phyloP scores from a whole-genome alignment of 495 filamentous ascomycete genomes.

The Aspergillus indologenus region DNA sequence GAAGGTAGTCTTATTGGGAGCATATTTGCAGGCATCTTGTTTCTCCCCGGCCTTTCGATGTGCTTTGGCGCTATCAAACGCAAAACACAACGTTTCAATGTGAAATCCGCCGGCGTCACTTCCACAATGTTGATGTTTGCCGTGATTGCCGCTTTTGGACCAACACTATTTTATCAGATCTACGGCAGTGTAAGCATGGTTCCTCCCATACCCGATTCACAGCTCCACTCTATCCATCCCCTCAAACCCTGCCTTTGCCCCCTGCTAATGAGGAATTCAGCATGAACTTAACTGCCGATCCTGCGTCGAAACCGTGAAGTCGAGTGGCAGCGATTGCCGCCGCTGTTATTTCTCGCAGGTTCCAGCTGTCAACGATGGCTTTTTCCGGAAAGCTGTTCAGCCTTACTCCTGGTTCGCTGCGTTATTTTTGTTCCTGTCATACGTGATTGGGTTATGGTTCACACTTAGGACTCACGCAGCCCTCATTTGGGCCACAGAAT shows the following conservation, averaged over 20 bases:
- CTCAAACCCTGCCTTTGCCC: neutral
- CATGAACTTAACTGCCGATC: slow-evolving; percentile 89
- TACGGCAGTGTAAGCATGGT: slow-evolving; percentile 76
- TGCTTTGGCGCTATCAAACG: slow-evolving; percentile 97
- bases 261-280: slow-evolving; percentile 31
- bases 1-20: slow-evolving; percentile 97
- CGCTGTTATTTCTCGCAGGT: slow-evolving; percentile 91
- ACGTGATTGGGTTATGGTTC: slow-evolving; percentile 93
- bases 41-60: slow-evolving; percentile 97
- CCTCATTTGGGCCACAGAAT: slow-evolving; percentile 89
- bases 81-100: slow-evolving; percentile 98
- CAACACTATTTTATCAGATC: slow-evolving; percentile 98
- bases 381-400: slow-evolving; percentile 84
- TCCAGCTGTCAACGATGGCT: slow-evolving; percentile 78
- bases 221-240: slow-evolving; percentile 22
- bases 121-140: slow-evolving; percentile 98
- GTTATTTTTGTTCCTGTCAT: slow-evolving; percentile 82
- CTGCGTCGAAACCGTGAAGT: slow-evolving; percentile 54
- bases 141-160: slow-evolving; percentile 93
- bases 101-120: slow-evolving; percentile 92
- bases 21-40: slow-evolving; percentile 94
- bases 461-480: slow-evolving; percentile 95
- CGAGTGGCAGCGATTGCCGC: slow-evolving; percentile 67
- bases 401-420: slow-evolving; percentile 91
- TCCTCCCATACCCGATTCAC: neutral